Conservation (phyloP, 768 basidiomycete species). For the Dictyophora rubrovolvata region DNA sequence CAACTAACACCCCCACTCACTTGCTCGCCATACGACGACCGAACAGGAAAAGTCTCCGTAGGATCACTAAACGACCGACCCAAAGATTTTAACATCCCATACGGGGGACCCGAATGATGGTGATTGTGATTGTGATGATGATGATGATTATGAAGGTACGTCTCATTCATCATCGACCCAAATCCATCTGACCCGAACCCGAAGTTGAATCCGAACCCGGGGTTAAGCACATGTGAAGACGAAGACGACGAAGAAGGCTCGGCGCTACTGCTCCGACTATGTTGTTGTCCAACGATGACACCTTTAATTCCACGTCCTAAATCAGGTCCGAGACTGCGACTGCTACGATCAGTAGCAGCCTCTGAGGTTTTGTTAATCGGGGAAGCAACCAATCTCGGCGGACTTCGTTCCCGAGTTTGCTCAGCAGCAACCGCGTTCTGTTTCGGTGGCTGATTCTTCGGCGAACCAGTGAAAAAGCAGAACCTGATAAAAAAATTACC, state of each 20-base stretch:
- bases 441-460: neutral
- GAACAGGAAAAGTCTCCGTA: neutral
- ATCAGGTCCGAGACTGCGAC: no score
- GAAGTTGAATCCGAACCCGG: neutral
- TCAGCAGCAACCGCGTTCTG: neutral
- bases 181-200: neutral
- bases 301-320: no score
- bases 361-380: no score
- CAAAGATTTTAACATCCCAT: neutral
- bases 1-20: neutral
- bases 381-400: no score
- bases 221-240: neutral
- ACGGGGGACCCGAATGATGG: neutral
- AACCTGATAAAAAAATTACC: slow-evolving; percentile 34
- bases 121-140: no score
- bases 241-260: neutral
- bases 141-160: neutral
- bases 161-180: neutral
- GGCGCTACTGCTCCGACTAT: neutral
- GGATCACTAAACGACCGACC: neutral
- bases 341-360: no score
- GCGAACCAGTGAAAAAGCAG: slow-evolving; percentile 68
- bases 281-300: no score
- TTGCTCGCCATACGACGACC: neutral
- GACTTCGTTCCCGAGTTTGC: no score